Evolutionary conservation across 495 filamentous ascomycete species (phyloP).

Genomic region (Cercophora sp.): DNA sequence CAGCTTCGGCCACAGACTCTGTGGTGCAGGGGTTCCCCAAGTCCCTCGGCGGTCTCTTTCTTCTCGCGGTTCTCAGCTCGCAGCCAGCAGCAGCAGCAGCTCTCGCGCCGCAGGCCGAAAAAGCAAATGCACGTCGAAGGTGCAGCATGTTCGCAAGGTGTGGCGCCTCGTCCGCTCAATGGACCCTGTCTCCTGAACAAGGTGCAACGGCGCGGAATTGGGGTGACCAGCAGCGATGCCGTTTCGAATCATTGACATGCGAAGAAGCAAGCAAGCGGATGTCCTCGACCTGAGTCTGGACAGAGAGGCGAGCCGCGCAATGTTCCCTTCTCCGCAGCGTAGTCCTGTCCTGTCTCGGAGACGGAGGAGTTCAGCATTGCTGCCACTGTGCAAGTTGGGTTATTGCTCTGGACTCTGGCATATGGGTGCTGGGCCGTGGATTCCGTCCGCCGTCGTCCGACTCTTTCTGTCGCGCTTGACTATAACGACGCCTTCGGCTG

Average conservation of each 20-base stretch:
- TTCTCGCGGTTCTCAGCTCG: too few species aligned
- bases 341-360: too few species aligned
- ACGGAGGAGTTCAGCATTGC: too few species aligned
- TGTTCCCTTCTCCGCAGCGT: too few species aligned
- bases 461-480: neutral
- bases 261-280: too few species aligned
- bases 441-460: neutral
- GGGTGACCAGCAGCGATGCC: too few species aligned
- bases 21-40: constrained; percentile 4
- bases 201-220: too few species aligned
- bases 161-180: neutral
- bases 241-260: constrained; percentile 3
- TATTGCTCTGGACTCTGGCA: constrained; percentile 14
- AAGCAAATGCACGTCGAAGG: neutral
- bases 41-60: neutral
- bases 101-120: neutral
- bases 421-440: constrained; percentile 6
- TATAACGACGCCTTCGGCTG: neutral
- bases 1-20: neutral
- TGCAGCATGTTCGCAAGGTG: neutral
- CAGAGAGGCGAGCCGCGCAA: neutral
- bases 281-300: too few species aligned
- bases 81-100: too few species aligned
- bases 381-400: too few species aligned
- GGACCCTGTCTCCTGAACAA: too few species aligned